Base-by-base conservation (phyloP, 305 asterid genomes). In the Ilex paraguariensis region DNA sequence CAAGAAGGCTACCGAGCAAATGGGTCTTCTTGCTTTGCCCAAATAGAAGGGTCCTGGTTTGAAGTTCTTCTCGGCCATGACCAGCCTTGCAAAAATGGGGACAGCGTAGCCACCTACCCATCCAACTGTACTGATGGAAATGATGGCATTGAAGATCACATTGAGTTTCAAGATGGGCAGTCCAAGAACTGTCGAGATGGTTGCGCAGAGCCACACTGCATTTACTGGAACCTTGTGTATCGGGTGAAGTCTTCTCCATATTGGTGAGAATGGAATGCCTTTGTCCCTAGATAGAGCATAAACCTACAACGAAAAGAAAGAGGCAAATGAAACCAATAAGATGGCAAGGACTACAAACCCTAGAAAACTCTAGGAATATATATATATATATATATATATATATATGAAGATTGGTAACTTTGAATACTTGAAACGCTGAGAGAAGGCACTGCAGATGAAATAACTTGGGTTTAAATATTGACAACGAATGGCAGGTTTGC, bases 61-160 rank as follows among this genome's bases (percentile, higher is more conserved):
- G 58, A 71, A 76, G 54, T 71, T 56, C 40, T 69, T 42, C 68
- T 80, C 82, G 0, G 63, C 71, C 82, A 76, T 76, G 6, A 68
- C 67, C 42, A 79, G 10, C 48, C 81, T 59, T 16, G 85, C 80
- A 3, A 79, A 73, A 50, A 79, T 79, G 14, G 84, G 84, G 14
- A 79, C 77, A 0, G 82, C 79, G 6, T 76, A 79, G 11, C 79
- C 74, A 6, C 82, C 82, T 0, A 70, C 80, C 82, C 85, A 79
- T 3, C 85, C 82, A 3, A 79, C 68, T n/a, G 85, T 79, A 64
- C 80, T 61, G 49, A 79, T 68, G 66, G 82, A 79, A 30, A 71
- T 73, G 50, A 73, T 76, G 65, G 85, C 80, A 5, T 70, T 79
- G 68, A 79, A 76, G 60, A 73, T 67, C 11, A 79, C 82, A 7